Evolutionary conservation across 805 yeast genomes (phyloP), one percentile per base, ranked within the genome.

Genomic region (Sugiyamaella americana): DNA sequence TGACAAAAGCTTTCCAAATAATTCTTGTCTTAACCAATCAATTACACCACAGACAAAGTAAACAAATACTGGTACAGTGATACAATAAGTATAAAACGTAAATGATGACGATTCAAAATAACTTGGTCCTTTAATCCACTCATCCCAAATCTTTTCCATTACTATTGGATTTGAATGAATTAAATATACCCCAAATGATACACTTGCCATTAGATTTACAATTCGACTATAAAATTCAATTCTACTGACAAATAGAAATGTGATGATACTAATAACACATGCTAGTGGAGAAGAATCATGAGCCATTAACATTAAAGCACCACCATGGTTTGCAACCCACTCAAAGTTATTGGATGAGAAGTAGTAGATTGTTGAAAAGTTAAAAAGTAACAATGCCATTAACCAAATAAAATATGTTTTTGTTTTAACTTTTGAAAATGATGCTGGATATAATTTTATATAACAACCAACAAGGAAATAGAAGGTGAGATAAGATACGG

Each of bases 241-340:
- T 5, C 29, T 23, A 10, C 20, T 3, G n/a, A 42, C 16, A 16
- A 16, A 17, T 20, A 30, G 29, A 26, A 42, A 42, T n/a, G 35
- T 30, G 29, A 42, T 23, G 2, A 42, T 17, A 11, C 37, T 11
- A 13, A 42, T 13, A 18, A 42, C 4, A 20, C 32, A 23, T 42
- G 36, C 45, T 30, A 42, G 19, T 5, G 40, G 38, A 11, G 45
- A n/a, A 18, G 21, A 32, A 17, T 42, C 23, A 24, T 18, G 20
- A 19, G 5, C 13, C 40, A 42, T 42, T 19, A 42, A 19, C 32
- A 42, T 34, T 4, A 21, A 6, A 13, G 45, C 16, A 3, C 19
- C 24, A 3, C 45, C 45, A 18, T 32, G 38, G 5, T 30, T 17
- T 5, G n/a, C 29, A 4, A 42, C 45, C 45, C 45, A 42, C 8